Evolutionary conservation across 2,329 filamentous ascomycete genomes (phyloP), one percentile per base, ranked within the genome.

Genomic region (Sclerotinia sclerotiorum): DNA sequence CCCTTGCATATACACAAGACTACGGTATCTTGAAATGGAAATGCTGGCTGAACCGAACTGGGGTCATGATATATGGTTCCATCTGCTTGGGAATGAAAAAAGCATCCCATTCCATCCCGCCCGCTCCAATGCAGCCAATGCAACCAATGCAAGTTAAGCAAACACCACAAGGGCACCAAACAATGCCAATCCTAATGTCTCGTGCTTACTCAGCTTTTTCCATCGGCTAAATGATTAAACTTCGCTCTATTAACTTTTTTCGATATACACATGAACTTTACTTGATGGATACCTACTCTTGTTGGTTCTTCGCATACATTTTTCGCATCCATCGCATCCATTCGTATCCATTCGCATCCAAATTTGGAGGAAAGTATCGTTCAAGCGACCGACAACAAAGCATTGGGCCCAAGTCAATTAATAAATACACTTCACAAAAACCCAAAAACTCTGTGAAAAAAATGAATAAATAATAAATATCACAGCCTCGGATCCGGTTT

Each of bases 121-220:
- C 48, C 13, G 35, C n/a, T n/a, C n/a, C 35, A 6, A 39, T 39
- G 35, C 35, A 39, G 35, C 35, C 35, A 39, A 39, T 39, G 35
- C 35, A 39, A 3, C 35, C 35, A 39, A 39, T 39, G 10, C 35
- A 39, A 39, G 10, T 39, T 35, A 39, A 42, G 39, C 58, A 35
- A 35, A 21, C 13, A 57, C 42, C 35, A 62, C 32, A 21, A 56
- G 24, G 35, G 19, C 54, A 35, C 35, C 21, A 56, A 39, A 51
- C 29, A 51, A 46, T 8, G 19, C 24, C 60, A 62, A 29, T 51
- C 60, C 27, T 24, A 60, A 51, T 63, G 60, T 51, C 46, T 63
- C 29, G 60, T 63, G 60, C 46, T 63, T 32, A 60, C 24, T 60
- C n/a, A 21, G 46, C n/a, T 56, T 21, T 55, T 21, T 63, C 21